Conservation (phyloP, 768 basidiomycete species). For the Auricularia cornea region DNA sequence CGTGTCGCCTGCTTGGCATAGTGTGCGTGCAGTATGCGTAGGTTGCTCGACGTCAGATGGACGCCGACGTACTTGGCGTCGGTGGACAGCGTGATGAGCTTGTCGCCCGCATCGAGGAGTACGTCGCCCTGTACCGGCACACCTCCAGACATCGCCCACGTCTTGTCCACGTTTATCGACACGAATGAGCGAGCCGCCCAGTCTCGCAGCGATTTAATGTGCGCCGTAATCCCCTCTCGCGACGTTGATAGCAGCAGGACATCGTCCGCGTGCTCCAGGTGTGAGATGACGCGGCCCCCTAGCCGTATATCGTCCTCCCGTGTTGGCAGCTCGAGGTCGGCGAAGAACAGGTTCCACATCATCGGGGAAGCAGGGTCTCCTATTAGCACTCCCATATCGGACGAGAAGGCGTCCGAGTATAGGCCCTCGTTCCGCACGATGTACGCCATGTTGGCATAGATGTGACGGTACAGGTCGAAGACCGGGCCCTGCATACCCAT, state of each 20-base stretch:
- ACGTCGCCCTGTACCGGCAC: not conserved
- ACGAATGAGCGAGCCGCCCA: not conserved
- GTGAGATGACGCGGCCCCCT: not conserved
- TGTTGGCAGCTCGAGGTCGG: not conserved
- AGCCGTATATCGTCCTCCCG: not conserved
- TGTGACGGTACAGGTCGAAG: conserved; percentile 9
- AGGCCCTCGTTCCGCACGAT: not conserved
- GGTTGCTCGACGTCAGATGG: not conserved
- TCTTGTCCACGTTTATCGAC: not conserved
- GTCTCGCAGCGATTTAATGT: not conserved
- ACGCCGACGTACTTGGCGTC: not conserved
- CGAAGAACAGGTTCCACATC: not conserved
- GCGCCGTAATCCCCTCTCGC: not conserved
- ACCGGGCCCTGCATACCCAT: conserved; percentile 13
- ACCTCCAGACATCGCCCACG: not conserved
- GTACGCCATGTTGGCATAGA: conserved; percentile 7
- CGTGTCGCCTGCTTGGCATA: not conserved
- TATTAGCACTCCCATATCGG: not conserved
- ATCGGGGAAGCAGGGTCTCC: not conserved
- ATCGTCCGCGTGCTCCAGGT: not conserved
- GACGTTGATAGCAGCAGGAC: not conserved
- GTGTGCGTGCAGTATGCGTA: not conserved
- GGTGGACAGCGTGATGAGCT: not conserved
- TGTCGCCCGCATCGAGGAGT: not conserved
- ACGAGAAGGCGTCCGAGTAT: not conserved